Conservation (phyloP, 2,329 filamentous ascomycete genomes). For the Lachnellula cervina region DNA sequence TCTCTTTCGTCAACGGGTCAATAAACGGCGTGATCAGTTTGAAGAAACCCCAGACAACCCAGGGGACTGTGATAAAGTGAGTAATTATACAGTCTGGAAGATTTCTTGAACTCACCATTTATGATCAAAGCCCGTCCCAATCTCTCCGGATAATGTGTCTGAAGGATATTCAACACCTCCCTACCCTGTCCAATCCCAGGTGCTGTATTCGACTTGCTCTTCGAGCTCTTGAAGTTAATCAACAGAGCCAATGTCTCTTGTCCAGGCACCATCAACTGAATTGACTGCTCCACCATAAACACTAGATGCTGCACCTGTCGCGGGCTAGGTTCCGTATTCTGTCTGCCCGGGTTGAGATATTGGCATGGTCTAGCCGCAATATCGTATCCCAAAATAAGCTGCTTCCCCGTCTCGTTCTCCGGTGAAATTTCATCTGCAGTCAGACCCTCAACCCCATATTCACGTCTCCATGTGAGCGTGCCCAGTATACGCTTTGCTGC, state of each 20-base stretch:
- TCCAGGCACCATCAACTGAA: constrained; percentile 80
- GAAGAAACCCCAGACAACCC: constrained; percentile 90
- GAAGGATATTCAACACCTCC: constrained; percentile 84
- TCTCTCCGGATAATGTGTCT: constrained; percentile 93
- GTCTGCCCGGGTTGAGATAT: constrained; percentile 82
- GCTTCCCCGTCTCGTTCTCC: constrained; percentile 96
- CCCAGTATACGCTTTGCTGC: constrained; percentile 73
- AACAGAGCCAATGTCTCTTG: constrained; percentile 84
- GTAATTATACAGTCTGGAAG: background rate
- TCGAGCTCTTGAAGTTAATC: constrained; percentile 85
- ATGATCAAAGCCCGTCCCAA: constrained; percentile 84
- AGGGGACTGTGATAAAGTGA: constrained; percentile 60
- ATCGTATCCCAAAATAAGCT: constrained; percentile 84
- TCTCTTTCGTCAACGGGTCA: constrained; percentile 86
- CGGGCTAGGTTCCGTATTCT: constrained; percentile 85
- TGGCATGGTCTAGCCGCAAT: constrained; percentile 79
- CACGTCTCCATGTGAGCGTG: constrained; percentile 82
- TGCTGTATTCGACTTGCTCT: constrained; percentile 65
- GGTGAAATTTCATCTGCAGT: constrained; percentile 84
- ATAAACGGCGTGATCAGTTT: constrained; percentile 95
- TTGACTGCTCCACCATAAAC: constrained; percentile 87
- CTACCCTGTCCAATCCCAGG: constrained; percentile 72
- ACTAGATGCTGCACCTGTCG: constrained; percentile 91
- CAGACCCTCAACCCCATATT: constrained; percentile 73
- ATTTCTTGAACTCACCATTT: constrained; percentile 57